Evolutionary conservation across 179 eudicot species (phyloP), one percentile per base, ranked within the genome.

Genomic region (Carnegiea gigantea): DNA sequence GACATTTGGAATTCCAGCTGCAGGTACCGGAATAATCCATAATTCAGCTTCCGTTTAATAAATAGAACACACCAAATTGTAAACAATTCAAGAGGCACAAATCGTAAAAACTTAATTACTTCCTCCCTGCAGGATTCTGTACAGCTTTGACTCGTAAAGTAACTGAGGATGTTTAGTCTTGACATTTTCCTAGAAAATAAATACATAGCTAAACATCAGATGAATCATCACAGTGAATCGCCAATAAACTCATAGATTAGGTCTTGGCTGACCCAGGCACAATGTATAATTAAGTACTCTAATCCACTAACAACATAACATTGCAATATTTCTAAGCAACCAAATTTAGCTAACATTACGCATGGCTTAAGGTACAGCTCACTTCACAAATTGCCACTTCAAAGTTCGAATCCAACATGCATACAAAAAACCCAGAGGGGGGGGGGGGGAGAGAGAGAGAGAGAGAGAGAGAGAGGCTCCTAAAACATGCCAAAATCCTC

Each of bases 1-100:
- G 79, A 90, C 91, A 85, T 91, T 90, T 44, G 98, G 99, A 82
- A 96, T 96, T 75, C 99, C 98, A 86, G 93, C 99, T 94, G 90
- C 81, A 83, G 70, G 78, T 21, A 36, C 14, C 0, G n/a, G n/a
- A 70, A 70, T 70, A 70, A 70, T 30, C 73, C n/a, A 70, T 17
- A 18, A 70, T 26, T 70, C 46, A 70, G 23, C 46, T 36, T 14
- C 43, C 23, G 11, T 30, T 36, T 30, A 18, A 9, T 18, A 70
- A n/a, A 40, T 10, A 70, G 43, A 30, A 70, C 0, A 30, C 20
- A 33, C 10, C 46, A 23, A 70, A 4, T 70, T 30, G 21, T 30
- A 70, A 70, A 28, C 73, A 68, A 26, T 30, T 68, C 73, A 70
- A 70, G 26, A 70, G 46, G 73, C 21, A 30, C 15, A 26, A 78